A percentile compares a stretch with the other conserved stretches of the same genome.
Evolutionary conservation across 495 filamentous ascomycete species (phyloP).

Genomic region (Tuber aestivum): DNA sequence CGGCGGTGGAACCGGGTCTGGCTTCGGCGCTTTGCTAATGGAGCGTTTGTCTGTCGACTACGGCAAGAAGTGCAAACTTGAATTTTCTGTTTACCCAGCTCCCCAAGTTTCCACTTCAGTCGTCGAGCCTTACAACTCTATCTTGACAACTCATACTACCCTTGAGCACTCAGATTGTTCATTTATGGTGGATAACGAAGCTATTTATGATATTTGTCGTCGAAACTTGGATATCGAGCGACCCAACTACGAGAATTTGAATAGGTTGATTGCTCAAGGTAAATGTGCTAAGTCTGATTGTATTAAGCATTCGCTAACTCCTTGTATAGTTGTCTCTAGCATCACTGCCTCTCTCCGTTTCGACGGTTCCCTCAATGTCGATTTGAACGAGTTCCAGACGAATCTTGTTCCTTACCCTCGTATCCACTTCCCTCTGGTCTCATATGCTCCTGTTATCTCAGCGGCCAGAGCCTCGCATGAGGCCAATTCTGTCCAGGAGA

Average conservation of each 20-base stretch:
- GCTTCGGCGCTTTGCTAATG: conserved; percentile 79
- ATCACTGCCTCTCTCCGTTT: conserved; percentile 88
- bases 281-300: conserved; percentile 7
- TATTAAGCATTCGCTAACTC: conserved; percentile 9
- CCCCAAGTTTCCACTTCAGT: conserved; percentile 80
- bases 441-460: conserved; percentile 79
- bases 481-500: conserved; percentile 62
- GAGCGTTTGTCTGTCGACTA: conserved; percentile 85
- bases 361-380: conserved; percentile 85
- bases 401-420: conserved; percentile 87
- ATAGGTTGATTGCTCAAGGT: conserved; percentile 77
- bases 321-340: conserved; percentile 65
- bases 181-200: conserved; percentile 89
- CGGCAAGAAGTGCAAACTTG: conserved; percentile 91
- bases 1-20: conserved; percentile 85
- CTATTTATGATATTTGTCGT: conserved; percentile 87
- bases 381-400: conserved; percentile 91
- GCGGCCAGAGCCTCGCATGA: conserved; percentile 77
- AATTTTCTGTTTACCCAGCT: conserved; percentile 84
- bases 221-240: conserved; percentile 83
- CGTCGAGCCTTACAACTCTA: conserved; percentile 90
- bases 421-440: conserved; percentile 88
- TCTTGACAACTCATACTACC: conserved; percentile 85
- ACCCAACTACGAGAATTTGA: conserved; percentile 79
- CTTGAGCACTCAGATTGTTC: conserved; percentile 92